Conservation (phyloP, 1,284 basidiomycete genomes). For the Pascua sp. region DNA sequence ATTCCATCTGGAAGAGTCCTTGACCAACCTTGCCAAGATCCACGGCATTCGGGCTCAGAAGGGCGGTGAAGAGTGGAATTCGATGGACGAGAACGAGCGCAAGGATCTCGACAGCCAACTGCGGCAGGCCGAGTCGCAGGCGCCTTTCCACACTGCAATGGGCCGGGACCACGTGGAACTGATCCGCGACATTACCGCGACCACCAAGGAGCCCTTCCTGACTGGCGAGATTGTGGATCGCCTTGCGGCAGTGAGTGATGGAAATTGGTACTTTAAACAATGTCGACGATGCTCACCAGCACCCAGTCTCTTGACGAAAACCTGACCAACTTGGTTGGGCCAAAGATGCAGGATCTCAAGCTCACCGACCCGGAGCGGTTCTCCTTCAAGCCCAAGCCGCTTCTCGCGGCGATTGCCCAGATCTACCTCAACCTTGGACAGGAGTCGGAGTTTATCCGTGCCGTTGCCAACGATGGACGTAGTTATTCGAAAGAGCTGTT, state of each 20-base stretch:
- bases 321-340: slow-evolving; percentile 82
- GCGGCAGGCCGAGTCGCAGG: slow-evolving; percentile 73
- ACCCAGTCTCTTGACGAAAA: slow-evolving; percentile 76
- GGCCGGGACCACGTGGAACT: slow-evolving; percentile 84
- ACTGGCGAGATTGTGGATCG: slow-evolving; percentile 94
- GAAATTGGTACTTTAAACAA: not conserved
- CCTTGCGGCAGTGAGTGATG: slow-evolving; percentile 75
- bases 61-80: slow-evolving; percentile 69
- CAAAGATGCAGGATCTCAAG: slow-evolving; percentile 66
- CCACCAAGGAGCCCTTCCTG: slow-evolving; percentile 90
- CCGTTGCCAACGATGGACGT: slow-evolving; percentile 87
- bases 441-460: slow-evolving; percentile 74
- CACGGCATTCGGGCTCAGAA: slow-evolving; percentile 81
- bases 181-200: slow-evolving; percentile 85
- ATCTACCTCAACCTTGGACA: slow-evolving; percentile 87
- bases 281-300: not conserved
- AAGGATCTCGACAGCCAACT: slow-evolving; percentile 80
- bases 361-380: slow-evolving; percentile 86
- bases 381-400: slow-evolving; percentile 77
- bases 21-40: slow-evolving; percentile 84
- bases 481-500: slow-evolving; percentile 86
- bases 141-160: slow-evolving; percentile 79
- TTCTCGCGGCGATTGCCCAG: slow-evolving; percentile 83
- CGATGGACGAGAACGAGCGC: slow-evolving; percentile 65
- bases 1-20: slow-evolving; percentile 93